Percentiles rank a stretch among this genome's conserved stretches.
Evolutionary conservation across 2,329 filamentous ascomycete species (phyloP).

Genomic region (Colletotrichum sp.): DNA sequence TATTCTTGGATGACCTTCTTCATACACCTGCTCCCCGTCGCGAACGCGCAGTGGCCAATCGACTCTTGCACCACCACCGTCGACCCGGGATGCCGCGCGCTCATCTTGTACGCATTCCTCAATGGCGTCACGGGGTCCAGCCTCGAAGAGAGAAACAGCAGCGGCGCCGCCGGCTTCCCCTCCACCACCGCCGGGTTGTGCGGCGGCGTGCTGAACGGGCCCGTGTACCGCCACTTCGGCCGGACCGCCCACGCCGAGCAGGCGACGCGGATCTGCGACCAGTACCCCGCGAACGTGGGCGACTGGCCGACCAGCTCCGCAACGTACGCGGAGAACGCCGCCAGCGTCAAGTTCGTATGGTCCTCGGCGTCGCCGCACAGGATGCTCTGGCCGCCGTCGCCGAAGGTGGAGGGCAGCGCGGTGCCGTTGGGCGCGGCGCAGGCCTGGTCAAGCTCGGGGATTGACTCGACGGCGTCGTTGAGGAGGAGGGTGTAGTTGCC

Average conservation of each 20-base stretch:
- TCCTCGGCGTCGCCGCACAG: conserved; percentile 40
- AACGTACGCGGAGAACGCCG: conserved; percentile 35
- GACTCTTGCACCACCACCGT: conserved; percentile 33
- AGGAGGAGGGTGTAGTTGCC: conserved; percentile 30
- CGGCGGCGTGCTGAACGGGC: conserved; percentile 34
- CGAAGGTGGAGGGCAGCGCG: background rate
- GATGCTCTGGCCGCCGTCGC: conserved; percentile 30
- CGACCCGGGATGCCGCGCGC: conserved; percentile 29
- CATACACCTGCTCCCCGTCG: conserved; percentile 24
- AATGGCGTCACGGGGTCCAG: conserved; percentile 53
- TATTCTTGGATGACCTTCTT: conserved; percentile 27
- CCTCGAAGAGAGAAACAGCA: conserved; percentile 47
- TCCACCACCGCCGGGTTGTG: conserved; percentile 24
- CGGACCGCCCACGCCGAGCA: conserved; percentile 44
- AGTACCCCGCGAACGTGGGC: conserved; percentile 33
- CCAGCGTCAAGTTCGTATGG: conserved; percentile 21
- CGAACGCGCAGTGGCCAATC: conserved; percentile 30
- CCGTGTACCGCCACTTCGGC: conserved; percentile 45
- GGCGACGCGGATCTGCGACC: conserved; percentile 40
- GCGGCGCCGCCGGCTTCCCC: conserved; percentile 42
- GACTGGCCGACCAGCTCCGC: conserved; percentile 29
- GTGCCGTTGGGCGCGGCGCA: background rate
- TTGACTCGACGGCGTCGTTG: background rate
- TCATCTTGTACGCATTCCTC: conserved; percentile 36
- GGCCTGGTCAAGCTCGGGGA: background rate